Conservation (phyloP, 148 eudicot genomes). For the Drosera capensis region DNA sequence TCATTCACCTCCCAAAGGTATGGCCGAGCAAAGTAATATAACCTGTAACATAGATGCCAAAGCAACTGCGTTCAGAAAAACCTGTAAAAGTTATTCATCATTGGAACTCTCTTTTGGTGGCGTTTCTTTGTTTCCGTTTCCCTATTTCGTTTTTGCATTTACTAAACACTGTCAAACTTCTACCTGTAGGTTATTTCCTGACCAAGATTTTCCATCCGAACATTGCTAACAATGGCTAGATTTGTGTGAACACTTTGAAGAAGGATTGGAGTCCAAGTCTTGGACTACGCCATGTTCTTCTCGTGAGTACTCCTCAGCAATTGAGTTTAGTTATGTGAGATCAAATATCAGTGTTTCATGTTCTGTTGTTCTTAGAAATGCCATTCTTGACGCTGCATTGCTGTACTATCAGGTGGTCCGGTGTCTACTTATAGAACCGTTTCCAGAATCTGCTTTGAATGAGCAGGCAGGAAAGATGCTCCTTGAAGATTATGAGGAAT, state of each 20-base stretch:
- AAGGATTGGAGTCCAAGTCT: conserved; percentile 93
- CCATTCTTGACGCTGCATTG: conserved; percentile 1
- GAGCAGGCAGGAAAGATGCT: conserved; percentile 98
- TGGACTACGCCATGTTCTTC: conserved; percentile 68
- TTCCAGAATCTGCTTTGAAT: conserved; percentile 92
- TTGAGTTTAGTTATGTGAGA: conserved; percentile 1
- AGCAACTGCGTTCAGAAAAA: no score
- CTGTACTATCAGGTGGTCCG: conserved; percentile 54
- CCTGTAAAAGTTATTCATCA: no score
- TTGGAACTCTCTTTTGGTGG: no score
- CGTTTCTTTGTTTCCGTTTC: background rate
- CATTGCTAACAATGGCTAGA: conserved; percentile 74
- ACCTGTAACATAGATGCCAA: no score
- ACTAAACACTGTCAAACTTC: background rate
- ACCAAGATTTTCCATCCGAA: conserved; percentile 97
- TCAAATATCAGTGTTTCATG: background rate
- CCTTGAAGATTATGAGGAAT: conserved; percentile 87
- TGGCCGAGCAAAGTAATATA: no score
- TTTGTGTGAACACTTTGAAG: conserved; percentile 87
- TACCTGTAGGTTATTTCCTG: conserved; percentile 72
- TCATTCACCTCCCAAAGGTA: conserved; percentile 91
- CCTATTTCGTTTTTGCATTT: background rate
- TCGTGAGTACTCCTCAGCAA: conserved; percentile 2
- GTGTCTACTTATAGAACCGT: conserved; percentile 88
- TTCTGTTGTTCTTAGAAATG: background rate